Evolutionary conservation across 1,284 basidiomycete genomes (phyloP).

Genomic region (Salmacisia buchloeana): DNA sequence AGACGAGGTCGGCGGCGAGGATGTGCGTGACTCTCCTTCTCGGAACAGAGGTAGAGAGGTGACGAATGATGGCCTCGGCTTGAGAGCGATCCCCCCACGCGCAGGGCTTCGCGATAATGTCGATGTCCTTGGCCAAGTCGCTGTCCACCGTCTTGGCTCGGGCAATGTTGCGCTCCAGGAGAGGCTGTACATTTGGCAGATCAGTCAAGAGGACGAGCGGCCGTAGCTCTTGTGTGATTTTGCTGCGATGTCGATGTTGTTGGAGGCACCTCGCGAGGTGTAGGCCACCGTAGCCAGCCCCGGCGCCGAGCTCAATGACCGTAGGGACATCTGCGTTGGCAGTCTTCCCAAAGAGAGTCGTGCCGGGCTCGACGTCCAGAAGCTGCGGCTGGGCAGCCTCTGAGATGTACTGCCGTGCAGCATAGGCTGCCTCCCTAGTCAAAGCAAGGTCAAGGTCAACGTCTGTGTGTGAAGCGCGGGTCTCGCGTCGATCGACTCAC

Average conservation of each 20-base stretch:
- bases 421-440: slow-evolving; percentile 39
- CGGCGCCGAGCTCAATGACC: slow-evolving; percentile 44
- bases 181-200: slow-evolving; percentile 39
- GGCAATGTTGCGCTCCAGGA: slow-evolving; percentile 38
- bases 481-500: slow-evolving; percentile 7
- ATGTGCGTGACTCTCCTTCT: slow-evolving; percentile 26
- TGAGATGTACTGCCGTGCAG: slow-evolving; percentile 32
- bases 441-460: neutral
- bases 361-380: slow-evolving; percentile 40
- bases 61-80: slow-evolving; percentile 15
- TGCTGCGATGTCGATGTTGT: neutral
- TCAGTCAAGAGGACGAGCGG: slow-evolving; percentile 38
- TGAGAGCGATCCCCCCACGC: slow-evolving; percentile 38
- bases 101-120: slow-evolving; percentile 21
- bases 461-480: neutral
- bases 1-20: slow-evolving; percentile 47
- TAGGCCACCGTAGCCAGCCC: slow-evolving; percentile 42
- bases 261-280: slow-evolving; percentile 32
- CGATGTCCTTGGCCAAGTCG: neutral
- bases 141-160: slow-evolving; percentile 11
- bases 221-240: neutral
- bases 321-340: slow-evolving; percentile 8
- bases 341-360: slow-evolving; percentile 22
- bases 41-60: neutral
- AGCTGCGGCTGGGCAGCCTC: slow-evolving; percentile 5